phyloP scores from a whole-genome alignment of 352 stramenopile species.

The Pythium periplocum region DNA sequence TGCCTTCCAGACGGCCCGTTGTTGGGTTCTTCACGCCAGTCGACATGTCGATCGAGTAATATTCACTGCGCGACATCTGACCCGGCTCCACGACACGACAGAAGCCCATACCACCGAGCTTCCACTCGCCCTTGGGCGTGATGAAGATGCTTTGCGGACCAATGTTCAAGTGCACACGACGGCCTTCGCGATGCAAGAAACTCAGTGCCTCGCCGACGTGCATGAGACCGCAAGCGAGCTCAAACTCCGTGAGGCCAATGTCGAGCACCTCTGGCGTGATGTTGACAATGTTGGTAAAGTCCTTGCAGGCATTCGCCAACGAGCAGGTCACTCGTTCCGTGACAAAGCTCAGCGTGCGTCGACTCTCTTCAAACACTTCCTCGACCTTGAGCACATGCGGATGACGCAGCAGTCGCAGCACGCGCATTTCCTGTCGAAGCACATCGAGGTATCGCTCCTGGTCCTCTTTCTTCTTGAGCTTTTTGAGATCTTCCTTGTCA shows the following conservation, averaged over 20 bases:
- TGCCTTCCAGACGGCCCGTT: slow-evolving; percentile 51
- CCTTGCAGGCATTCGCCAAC: slow-evolving; percentile 87
- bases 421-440: slow-evolving; percentile 86
- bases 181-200: slow-evolving; percentile 86
- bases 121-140: slow-evolving; percentile 89
- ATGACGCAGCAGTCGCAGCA: slow-evolving; percentile 76
- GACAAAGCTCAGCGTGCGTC: slow-evolving; percentile 85
- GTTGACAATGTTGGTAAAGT: slow-evolving; percentile 83
- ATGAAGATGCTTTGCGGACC: slow-evolving; percentile 88
- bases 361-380: slow-evolving; percentile 86
- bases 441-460: slow-evolving; percentile 86
- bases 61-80: slow-evolving; percentile 79
- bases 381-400: slow-evolving; percentile 88
- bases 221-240: slow-evolving; percentile 84
- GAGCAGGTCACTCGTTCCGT: slow-evolving; percentile 89
- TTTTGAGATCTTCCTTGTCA: slow-evolving; percentile 83
- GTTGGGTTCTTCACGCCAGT: slow-evolving; percentile 45
- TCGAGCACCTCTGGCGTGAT: slow-evolving; percentile 84
- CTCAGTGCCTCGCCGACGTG: slow-evolving; percentile 87
- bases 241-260: slow-evolving; percentile 85
- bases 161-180: slow-evolving; percentile 83
- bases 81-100: slow-evolving; percentile 79
- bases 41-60: slow-evolving; percentile 60
- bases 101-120: slow-evolving; percentile 89
- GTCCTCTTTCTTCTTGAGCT: slow-evolving; percentile 78